Evolutionary conservation across 257 asterid genomes (phyloP).

Genomic region (Gentiana straminea): DNA sequence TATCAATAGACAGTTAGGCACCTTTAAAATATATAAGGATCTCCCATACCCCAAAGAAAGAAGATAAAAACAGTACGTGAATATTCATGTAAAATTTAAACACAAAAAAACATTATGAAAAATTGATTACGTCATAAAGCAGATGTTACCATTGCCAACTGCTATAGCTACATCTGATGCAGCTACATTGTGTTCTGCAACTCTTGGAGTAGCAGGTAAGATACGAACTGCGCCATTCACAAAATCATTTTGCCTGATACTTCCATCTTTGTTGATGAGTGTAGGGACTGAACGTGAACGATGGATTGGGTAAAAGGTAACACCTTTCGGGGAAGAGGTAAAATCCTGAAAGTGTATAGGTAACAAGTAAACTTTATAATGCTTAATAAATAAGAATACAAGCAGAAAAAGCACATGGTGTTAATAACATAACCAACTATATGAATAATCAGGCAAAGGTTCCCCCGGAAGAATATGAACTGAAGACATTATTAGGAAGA

Average conservation of each 20-base stretch:
- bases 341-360: conserved; percentile 17
- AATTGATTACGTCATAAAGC: too few relatives aligned
- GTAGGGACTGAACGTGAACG: conserved; percentile 84
- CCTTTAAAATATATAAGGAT: too few relatives aligned
- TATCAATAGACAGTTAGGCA: too few relatives aligned
- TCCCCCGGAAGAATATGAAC: too few relatives aligned
- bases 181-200: conserved; percentile 25
- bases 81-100: too few relatives aligned
- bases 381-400: background rate
- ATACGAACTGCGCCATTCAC: conserved; percentile 59
- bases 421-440: too few relatives aligned
- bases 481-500: too few relatives aligned
- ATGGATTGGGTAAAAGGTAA: conserved; percentile 38
- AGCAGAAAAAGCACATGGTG: too few relatives aligned
- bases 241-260: conserved; percentile 43
- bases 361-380: background rate
- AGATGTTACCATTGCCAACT: conserved; percentile 29
- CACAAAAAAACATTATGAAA: too few relatives aligned
- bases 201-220: conserved; percentile 47
- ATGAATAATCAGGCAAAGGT: too few relatives aligned
- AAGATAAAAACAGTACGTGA: background rate
- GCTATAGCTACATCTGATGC: conserved; percentile 25
- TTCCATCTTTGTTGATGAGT: conserved; percentile 41
- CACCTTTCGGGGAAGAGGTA: conserved; percentile 45
- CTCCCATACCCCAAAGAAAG: background rate